Percentiles rank a stretch among this genome's conserved stretches.
Conservation (phyloP, 1,139 yeast genomes). For the Hanseniaspora uvarum region DNA sequence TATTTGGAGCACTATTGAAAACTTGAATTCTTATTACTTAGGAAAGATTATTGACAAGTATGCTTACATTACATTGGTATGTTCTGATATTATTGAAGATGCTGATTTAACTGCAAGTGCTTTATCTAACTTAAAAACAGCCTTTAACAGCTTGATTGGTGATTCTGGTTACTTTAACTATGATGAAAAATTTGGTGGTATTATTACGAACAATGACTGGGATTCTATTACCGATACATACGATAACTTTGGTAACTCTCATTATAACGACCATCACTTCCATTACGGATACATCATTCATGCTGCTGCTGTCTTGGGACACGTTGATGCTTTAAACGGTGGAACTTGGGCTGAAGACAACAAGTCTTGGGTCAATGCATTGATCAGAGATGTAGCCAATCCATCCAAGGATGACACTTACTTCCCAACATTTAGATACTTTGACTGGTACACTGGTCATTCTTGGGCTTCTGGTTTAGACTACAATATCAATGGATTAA, state of each 20-base stretch:
- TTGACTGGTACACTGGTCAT: conserved; percentile 76
- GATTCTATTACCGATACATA: conserved; percentile 42
- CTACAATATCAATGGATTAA: conserved; percentile 61
- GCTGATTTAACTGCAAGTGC: conserved; percentile 41
- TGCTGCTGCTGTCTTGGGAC: conserved; percentile 66
- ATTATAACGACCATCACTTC: conserved; percentile 73
- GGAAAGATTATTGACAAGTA: conserved; percentile 70
- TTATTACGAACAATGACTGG: conserved; percentile 51
- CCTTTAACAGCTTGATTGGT: conserved; percentile 31
- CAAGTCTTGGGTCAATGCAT: conserved; percentile 53
- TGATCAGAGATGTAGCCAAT: conserved; percentile 69
- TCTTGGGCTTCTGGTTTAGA: conserved; percentile 77
- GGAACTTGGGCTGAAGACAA: conserved; percentile 60
- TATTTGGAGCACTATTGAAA: conserved; percentile 41
- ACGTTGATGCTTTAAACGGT: conserved; percentile 48
- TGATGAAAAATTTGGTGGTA: conserved; percentile 57
- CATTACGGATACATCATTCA: conserved; percentile 71
- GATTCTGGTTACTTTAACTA: conserved; percentile 47
- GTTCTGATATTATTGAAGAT: conserved; percentile 50
- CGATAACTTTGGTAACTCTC: conserved; percentile 57
- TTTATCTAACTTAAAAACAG: conserved; percentile 42
- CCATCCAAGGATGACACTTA: conserved; percentile 50
- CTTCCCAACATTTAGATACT: conserved; percentile 69
- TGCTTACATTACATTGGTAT: conserved; percentile 58
- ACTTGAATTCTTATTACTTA: conserved; percentile 48